Conservation (phyloP, 2,329 filamentous ascomycete genomes). For the Fusarium sublunatum region DNA sequence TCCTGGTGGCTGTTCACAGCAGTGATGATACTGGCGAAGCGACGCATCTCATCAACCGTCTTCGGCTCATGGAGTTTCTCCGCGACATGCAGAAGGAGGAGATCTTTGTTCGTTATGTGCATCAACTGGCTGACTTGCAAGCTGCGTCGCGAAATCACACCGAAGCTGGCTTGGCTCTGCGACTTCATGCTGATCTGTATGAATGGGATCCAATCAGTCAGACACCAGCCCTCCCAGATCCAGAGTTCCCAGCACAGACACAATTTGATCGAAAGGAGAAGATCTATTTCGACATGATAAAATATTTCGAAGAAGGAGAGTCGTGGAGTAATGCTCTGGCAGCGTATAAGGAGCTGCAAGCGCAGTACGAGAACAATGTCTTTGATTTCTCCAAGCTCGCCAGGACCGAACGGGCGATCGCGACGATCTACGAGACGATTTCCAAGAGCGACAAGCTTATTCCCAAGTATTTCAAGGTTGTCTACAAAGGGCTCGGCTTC, state of each 20-base stretch:
- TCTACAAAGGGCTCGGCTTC: conserved; percentile 91
- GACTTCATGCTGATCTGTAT: conserved; percentile 91
- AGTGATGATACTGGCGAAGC: conserved; percentile 79
- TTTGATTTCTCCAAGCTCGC: conserved; percentile 95
- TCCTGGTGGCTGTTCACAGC: conserved; percentile 89
- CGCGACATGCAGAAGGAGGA: conserved; percentile 97
- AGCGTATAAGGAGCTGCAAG: conserved; percentile 89
- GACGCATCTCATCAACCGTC: conserved; percentile 85
- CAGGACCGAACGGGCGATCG: conserved; percentile 88
- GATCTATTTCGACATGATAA: conserved; percentile 94
- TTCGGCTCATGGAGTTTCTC: conserved; percentile 94
- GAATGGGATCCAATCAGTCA: conserved; percentile 83
- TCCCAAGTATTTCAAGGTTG: conserved; percentile 90
- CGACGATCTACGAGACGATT: conserved; percentile 89
- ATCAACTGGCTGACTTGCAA: conserved; percentile 86
- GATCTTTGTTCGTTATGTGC: conserved; percentile 95
- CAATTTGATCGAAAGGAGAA: conserved; percentile 93
- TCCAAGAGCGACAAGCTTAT: conserved; percentile 81
- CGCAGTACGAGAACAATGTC: conserved; percentile 89
- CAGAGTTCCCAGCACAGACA: conserved; percentile 82
- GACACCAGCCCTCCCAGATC: conserved; percentile 75
- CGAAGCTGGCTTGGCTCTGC: conserved; percentile 88
- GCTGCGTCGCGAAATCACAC: conserved; percentile 79
- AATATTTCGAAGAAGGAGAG: conserved; percentile 92
- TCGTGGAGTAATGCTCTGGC: conserved; percentile 90